phyloP scores from a whole-genome alignment of 2,329 filamentous ascomycete genomes.

The Dactylellina haptotyla region DNA sequence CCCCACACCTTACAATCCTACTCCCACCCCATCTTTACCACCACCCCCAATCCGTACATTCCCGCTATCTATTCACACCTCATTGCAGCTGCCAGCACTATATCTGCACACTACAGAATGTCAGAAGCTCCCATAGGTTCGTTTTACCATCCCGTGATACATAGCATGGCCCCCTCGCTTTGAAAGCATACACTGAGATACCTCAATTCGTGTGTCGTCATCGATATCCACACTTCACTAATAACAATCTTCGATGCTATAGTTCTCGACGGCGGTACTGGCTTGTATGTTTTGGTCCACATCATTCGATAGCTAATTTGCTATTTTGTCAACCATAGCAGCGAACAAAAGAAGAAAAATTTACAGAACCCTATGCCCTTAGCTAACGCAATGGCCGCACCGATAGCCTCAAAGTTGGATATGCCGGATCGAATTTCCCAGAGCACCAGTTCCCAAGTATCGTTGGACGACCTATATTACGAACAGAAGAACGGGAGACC shows the following conservation, averaged over 20 bases:
- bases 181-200: not conserved
- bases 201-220: too few species aligned
- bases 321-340: too few species aligned
- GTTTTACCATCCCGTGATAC: not conserved
- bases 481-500: slow-evolving; percentile 79
- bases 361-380: too few species aligned
- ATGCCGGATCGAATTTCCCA: slow-evolving; percentile 98
- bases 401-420: slow-evolving; percentile 87
- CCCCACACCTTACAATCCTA: too few species aligned
- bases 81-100: too few species aligned
- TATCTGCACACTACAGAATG: slow-evolving; percentile 32
- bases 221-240: not conserved
- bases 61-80: too few species aligned
- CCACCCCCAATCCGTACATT: too few species aligned
- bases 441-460: slow-evolving; percentile 99
- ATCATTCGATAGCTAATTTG: not conserved
- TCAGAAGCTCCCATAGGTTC: slow-evolving; percentile 54
- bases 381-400: slow-evolving; percentile 8
- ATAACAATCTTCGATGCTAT: slow-evolving; percentile 37
- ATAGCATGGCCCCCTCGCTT: not conserved
- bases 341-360: too few species aligned
- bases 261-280: slow-evolving; percentile 99
- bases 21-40: too few species aligned
- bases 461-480: slow-evolving; percentile 95
- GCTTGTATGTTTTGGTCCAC: slow-evolving; percentile 72